Conservation (phyloP, 2,329 filamentous ascomycete genomes). For the Aspergillus sp. region DNA sequence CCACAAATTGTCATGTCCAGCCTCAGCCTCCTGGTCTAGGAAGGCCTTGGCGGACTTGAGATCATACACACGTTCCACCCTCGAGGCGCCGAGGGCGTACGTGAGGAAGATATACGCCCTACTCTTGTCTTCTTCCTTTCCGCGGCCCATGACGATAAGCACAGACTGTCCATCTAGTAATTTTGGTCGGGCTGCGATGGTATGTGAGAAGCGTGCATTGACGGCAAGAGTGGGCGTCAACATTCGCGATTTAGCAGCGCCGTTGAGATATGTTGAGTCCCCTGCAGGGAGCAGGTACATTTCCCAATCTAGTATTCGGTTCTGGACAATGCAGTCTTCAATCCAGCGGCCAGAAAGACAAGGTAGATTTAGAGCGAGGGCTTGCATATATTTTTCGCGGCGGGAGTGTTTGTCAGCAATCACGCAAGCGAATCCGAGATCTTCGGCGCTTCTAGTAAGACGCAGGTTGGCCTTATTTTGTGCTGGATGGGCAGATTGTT, state of each 20-base stretch:
- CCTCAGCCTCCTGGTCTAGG: constrained; percentile 46
- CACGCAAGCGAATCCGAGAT: constrained; percentile 71
- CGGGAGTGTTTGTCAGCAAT: constrained; percentile 81
- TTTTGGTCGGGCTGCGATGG: constrained; percentile 55
- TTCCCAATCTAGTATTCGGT: constrained; percentile 62
- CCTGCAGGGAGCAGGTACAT: constrained; percentile 82
- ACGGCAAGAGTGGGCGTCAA: constrained; percentile 55
- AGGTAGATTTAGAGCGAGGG: constrained; percentile 79
- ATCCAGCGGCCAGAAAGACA: constrained; percentile 81
- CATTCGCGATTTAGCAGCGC: constrained; percentile 68
- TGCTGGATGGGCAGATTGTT: constrained; percentile 9
- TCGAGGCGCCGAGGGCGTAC: constrained; percentile 65
- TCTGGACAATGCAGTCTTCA: constrained; percentile 59
- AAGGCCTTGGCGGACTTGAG: constrained; percentile 57
- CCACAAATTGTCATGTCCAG: constrained; percentile 44
- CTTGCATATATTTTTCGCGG: constrained; percentile 89
- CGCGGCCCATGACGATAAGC: constrained; percentile 63
- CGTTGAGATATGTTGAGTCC: constrained; percentile 66
- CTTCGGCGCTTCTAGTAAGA: constrained; percentile 48
- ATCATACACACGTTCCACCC: constrained; percentile 59
- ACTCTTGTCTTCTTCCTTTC: constrained; percentile 57
- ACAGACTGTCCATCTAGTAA: constrained; percentile 60
- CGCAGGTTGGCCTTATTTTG: constrained; percentile 36
- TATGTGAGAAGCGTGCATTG: constrained; percentile 50
- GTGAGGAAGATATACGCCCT: constrained; percentile 74